Evolutionary conservation across 495 filamentous ascomycete genomes (phyloP).

Genomic region (Pyrenula massariospora): DNA sequence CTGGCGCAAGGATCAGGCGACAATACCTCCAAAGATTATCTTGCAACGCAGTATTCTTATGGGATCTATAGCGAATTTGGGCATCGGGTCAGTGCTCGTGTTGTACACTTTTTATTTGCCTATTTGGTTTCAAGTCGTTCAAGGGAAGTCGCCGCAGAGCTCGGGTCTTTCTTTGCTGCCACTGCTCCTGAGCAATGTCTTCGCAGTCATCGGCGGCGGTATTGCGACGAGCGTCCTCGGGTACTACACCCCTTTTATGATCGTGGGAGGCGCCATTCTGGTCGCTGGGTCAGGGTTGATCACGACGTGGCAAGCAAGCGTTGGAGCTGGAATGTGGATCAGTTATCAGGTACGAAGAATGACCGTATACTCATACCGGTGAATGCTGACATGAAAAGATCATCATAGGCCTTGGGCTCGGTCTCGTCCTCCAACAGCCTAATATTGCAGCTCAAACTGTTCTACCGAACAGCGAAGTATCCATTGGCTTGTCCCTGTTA

Average conservation of each 20-base stretch:
- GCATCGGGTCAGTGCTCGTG: conserved; percentile 39
- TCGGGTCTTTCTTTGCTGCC: conserved; percentile 30
- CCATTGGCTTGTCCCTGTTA: conserved; percentile 38
- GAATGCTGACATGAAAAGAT: conserved; percentile 11
- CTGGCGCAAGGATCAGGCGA: conserved; percentile 40
- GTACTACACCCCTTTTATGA: conserved; percentile 54
- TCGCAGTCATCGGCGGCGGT: conserved; percentile 18
- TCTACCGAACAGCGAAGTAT: conserved; percentile 40
- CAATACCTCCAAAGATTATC: conserved; percentile 50
- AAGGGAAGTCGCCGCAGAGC: conserved; percentile 40
- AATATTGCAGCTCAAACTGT: conserved; percentile 53
- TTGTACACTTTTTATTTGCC: conserved; percentile 51
- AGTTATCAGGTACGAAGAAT: conserved; percentile 25
- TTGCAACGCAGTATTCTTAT: conserved; percentile 41
- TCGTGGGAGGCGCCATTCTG: conserved; percentile 31
- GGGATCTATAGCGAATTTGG: conserved; percentile 27
- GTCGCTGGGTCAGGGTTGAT: conserved; percentile 49
- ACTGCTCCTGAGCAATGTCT: conserved; percentile 8
- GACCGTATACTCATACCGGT: not conserved
- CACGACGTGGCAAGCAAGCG: conserved; percentile 37
- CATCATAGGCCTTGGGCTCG: conserved; percentile 63
- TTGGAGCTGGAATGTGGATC: conserved; percentile 38
- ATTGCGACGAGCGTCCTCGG: conserved; percentile 38
- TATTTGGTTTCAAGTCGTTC: conserved; percentile 63
- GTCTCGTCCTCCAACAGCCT: conserved; percentile 57